phyloP scores from a whole-genome alignment of 306 rosid genomes.

The Albizia julibrissin region DNA sequence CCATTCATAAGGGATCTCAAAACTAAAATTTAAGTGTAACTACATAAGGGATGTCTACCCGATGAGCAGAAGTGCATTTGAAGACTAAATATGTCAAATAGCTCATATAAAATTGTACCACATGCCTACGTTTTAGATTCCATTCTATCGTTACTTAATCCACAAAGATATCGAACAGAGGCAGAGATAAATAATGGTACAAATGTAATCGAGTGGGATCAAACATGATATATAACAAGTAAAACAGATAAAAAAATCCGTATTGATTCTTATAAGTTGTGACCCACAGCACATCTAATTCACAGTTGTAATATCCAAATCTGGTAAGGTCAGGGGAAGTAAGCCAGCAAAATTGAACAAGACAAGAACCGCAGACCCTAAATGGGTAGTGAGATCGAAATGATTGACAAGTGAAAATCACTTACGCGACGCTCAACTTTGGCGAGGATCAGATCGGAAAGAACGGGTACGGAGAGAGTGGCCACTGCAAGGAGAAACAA shows the following conservation, averaged over 20 bases:
- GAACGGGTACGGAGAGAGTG: conserved; percentile 53
- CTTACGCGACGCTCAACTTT: conserved; percentile 97
- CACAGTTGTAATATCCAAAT: background rate
- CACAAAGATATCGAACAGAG: background rate
- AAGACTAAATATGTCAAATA: conserved; percentile 4
- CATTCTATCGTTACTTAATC: background rate
- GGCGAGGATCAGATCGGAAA: conserved; percentile 86
- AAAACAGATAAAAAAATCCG: background rate
- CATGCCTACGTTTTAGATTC: background rate
- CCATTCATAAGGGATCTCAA: background rate
- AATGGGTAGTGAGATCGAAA: background rate
- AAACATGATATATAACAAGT: background rate
- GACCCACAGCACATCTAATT: background rate
- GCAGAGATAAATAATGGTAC: background rate
- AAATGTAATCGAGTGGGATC: background rate
- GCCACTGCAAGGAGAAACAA: conserved; percentile 48
- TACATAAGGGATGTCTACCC: background rate
- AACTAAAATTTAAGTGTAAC: background rate
- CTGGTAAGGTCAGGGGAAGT: background rate
- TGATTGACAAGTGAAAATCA: conserved; percentile 3
- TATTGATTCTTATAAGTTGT: background rate
- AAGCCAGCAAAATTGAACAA: background rate
- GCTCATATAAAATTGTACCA: background rate
- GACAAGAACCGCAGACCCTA: conserved; percentile 37
- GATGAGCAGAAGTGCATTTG: background rate